Base-by-base conservation (phyloP, 176 grass and related monocot genomes). In the Avena sativa region DNA sequence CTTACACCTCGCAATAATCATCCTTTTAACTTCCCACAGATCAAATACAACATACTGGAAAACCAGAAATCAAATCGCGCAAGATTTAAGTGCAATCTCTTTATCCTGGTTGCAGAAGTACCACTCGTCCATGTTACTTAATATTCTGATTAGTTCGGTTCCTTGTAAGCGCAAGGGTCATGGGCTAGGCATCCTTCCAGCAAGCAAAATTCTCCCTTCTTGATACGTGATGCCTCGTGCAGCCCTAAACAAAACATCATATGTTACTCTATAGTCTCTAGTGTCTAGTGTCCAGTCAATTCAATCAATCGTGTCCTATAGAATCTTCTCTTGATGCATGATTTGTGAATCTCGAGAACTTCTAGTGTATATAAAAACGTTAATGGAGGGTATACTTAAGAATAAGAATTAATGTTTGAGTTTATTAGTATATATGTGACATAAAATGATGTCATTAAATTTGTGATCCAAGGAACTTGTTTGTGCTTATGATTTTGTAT, bases 171-270 rank as follows among this genome's bases (percentile, higher is more conserved):
- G 7, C 8, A 17, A 69, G 65, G 65, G 19, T 69, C 14, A 8
- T 69, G 65, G 6, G 17, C 14, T 13, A 17, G 4, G 8, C 32
- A 69, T 32, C 32, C 65, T 69, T 69, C 38, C 2, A 69, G 15
- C 15, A 32, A 32, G 65, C 65, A 69, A 69, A 69, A 8, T 69
- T 69, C 65, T 38, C 65, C 65, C 65, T 69, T 69, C 65, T 38
- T 14, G 30, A 9, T 17, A 30, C 64, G 64, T 36, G 64, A 68
- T 1, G 65, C 65, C 65, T 68, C 65, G 2, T 68, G 65, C 30
- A 68, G 30, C 30, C 65, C 65, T 68, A 14, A 68, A 19, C 30
- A 34, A 15, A 68, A 68, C 51, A 53, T 55, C 52, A 36, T 8
- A 34, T 68, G 15, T 19, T 16, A 66, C 13, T 11, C 64, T 67